These are phyloP conservation scores for Blastocystis sp. DNA, from an alignment of 352 stramenopile species.

Conservation along the genomic window DNA sequence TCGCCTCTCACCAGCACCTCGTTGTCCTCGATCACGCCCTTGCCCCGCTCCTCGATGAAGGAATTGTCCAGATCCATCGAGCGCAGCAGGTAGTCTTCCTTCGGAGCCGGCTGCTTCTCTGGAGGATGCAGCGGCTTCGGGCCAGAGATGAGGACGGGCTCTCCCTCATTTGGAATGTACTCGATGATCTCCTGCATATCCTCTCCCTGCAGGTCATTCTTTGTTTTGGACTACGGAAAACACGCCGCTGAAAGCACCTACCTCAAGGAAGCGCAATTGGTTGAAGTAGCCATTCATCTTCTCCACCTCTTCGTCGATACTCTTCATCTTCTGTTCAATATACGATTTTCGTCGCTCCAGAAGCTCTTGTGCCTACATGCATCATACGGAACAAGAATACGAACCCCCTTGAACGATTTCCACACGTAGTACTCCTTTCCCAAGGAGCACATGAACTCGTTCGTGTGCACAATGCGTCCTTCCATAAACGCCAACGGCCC, in stretches of 20 bases:
- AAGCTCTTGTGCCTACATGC: conserved; percentile 14
- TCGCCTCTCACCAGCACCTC: conserved; percentile 53
- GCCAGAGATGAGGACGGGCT: conserved; percentile 31
- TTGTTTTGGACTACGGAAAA: conserved; percentile 12
- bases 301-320: conserved; percentile 18
- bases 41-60: conserved; percentile 42
- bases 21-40: conserved; percentile 65
- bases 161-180: conserved; percentile 38
- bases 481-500: conserved; percentile 59
- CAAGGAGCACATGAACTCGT: conserved; percentile 61
- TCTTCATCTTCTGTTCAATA: conserved; percentile 59
- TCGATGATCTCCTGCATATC: conserved; percentile 67
- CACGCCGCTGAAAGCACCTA: neutral
- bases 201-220: neutral
- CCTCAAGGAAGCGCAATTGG: conserved; percentile 42
- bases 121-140: neutral
- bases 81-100: neutral
- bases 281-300: conserved; percentile 45
- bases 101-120: neutral
- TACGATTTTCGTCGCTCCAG: conserved; percentile 50
- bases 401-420: conserved; percentile 56
- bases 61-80: conserved; percentile 31
- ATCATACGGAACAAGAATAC: neutral
- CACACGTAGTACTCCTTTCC: conserved; percentile 65
- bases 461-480: conserved; percentile 48